Conservation (phyloP, 2,329 filamentous ascomycete species). For the Xylariaceae sp. region DNA sequence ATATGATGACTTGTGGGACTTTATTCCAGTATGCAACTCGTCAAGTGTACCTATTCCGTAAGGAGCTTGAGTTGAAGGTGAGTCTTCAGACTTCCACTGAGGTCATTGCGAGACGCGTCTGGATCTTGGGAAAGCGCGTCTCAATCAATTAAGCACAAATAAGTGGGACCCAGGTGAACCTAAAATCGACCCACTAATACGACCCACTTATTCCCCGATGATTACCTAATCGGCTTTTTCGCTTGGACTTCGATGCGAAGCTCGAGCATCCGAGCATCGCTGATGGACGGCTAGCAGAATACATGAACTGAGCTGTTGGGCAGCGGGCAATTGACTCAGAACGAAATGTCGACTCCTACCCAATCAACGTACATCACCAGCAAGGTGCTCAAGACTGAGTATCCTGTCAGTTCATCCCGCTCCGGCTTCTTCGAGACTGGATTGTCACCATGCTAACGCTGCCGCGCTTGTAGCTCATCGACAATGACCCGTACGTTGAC, state of each 20-base stretch:
- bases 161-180: background rate
- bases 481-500: constrained; percentile 85
- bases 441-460: constrained; percentile 25
- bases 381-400: constrained; percentile 76
- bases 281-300: constrained; percentile 11
- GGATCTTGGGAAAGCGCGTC: background rate
- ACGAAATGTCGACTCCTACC: constrained; percentile 38
- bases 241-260: constrained; percentile 25
- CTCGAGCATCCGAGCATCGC: constrained; percentile 16
- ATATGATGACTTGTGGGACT: background rate
- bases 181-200: background rate
- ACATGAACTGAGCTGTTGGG: constrained; percentile 21
- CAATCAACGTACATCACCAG: constrained; percentile 58
- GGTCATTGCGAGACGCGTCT: background rate
- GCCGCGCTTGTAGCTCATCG: constrained; percentile 70
- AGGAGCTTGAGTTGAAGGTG: no score
- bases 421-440: background rate
- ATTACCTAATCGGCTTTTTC: constrained; percentile 28
- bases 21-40: background rate
- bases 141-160: background rate
- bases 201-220: constrained; percentile 12
- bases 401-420: constrained; percentile 61
- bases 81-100: background rate
- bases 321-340: constrained; percentile 27
- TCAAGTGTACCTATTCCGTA: background rate